Percentiles rank a stretch among this genome's conserved stretches.
phyloP scores from a whole-genome alignment of 176 grass and related monocot species.

The Aegilops bicornis region DNA sequence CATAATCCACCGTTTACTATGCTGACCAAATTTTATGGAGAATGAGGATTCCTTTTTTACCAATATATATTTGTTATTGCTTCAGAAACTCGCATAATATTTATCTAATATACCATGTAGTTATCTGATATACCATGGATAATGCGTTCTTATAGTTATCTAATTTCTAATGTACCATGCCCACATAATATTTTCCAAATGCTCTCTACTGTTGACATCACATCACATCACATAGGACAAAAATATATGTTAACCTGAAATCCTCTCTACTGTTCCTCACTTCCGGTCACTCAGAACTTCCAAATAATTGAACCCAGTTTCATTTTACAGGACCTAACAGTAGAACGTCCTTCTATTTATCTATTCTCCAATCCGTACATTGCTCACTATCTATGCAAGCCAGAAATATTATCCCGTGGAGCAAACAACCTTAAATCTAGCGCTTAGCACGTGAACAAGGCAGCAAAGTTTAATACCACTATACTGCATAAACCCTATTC shows the following conservation, averaged over 20 bases:
- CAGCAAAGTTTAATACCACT: background rate
- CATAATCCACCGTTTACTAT: background rate
- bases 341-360: background rate
- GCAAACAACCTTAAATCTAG: background rate
- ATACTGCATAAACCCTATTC: constrained; percentile 2
- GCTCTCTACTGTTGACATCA: background rate
- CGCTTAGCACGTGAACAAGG: background rate
- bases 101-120: background rate
- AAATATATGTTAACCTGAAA: background rate
- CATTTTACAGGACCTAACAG: background rate
- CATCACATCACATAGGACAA: background rate
- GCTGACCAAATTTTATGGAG: background rate
- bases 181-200: background rate
- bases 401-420: background rate
- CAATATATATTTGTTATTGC: background rate
- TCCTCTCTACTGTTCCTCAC: background rate
- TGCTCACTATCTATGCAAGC: background rate
- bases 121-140: background rate
- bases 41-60: background rate
- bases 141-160: too few species aligned
- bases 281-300: background rate
- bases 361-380: background rate
- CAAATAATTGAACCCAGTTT: background rate
- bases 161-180: background rate
- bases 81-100: background rate